phyloP scores from a whole-genome alignment of 345 rosid species.

The Salix dunnii region DNA sequence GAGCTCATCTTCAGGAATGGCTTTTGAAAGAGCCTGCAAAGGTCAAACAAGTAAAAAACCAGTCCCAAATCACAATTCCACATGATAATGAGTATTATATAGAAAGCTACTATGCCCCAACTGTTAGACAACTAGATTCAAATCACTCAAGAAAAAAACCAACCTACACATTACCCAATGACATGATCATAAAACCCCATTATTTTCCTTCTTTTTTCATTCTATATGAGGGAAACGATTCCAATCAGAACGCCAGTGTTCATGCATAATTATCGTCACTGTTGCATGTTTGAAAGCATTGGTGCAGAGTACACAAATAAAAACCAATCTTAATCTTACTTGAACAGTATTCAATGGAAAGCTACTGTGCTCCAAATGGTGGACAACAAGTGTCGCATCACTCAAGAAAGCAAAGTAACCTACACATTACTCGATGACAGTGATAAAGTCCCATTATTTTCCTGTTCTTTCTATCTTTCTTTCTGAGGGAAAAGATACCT shows the following conservation, averaged over 20 bases:
- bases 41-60: neutral
- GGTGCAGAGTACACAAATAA: neutral
- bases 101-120: neutral
- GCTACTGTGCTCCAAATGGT: neutral
- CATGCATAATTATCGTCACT: neutral
- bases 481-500: neutral
- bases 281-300: neutral
- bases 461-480: neutral
- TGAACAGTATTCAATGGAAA: neutral
- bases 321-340: neutral
- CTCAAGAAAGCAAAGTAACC: neutral
- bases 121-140: neutral
- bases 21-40: slow-evolving; percentile 88
- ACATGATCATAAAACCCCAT: neutral
- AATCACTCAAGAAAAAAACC: neutral
- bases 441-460: neutral
- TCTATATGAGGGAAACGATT: neutral
- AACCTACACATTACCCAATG: neutral
- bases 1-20: slow-evolving; percentile 75
- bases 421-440: neutral
- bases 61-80: no score
- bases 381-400: neutral
- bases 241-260: neutral
- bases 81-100: neutral
- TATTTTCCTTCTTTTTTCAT: neutral